Conservation (phyloP, 768 basidiomycete genomes). For the Russula dissimulans region DNA sequence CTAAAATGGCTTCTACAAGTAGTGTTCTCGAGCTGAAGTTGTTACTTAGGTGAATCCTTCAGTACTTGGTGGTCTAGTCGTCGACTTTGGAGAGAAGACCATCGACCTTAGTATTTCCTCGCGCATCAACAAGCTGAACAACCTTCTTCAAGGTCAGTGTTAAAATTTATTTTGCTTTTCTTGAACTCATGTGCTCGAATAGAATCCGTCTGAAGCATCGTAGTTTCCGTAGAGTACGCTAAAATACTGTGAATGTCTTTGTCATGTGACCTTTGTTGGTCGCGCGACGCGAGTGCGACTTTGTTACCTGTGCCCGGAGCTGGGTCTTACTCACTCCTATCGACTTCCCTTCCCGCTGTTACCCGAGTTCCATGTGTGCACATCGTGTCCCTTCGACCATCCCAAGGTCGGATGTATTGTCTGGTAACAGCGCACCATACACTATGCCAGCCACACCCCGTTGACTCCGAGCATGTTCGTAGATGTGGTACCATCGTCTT, state of each 20-base stretch:
- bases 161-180: background rate
- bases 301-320: no score
- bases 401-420: slow-evolving; percentile 1
- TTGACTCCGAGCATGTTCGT: background rate
- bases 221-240: background rate
- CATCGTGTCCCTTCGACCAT: background rate
- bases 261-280: background rate
- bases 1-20: background rate
- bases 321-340: background rate
- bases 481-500: slow-evolving; percentile 4
- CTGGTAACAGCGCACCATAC: background rate
- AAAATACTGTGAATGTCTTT: background rate
- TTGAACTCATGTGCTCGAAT: background rate
- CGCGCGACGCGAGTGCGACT: background rate
- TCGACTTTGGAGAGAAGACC: slow-evolving; percentile 98
- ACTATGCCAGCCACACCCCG: background rate
- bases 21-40: background rate
- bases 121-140: slow-evolving; percentile 92
- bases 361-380: background rate
- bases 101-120: slow-evolving; percentile 93
- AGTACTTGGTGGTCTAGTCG: slow-evolving; percentile 85
- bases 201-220: slow-evolving; percentile 19
- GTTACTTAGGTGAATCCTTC: slow-evolving; percentile 70
- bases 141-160: slow-evolving; percentile 67
- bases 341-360: background rate